A percentile compares a stretch with the other conserved stretches of the same genome.
Conservation (phyloP, 148 eudicot species). For the Silene conica region DNA sequence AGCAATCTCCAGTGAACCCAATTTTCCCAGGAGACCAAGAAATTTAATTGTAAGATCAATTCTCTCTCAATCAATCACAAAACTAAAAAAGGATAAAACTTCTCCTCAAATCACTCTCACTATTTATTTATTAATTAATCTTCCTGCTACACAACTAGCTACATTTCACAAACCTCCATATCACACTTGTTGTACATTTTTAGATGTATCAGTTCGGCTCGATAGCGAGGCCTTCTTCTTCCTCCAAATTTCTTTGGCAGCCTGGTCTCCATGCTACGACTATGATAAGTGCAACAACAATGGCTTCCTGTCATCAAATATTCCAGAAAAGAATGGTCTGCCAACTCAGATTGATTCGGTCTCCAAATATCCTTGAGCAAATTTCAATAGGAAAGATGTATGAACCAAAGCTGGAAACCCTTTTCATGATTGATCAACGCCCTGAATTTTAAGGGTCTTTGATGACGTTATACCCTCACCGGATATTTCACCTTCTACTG, state of each 20-base stretch:
- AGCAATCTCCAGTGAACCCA: too few species aligned
- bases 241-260: neutral
- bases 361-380: neutral
- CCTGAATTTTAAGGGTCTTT: conserved; percentile 32
- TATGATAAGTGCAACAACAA: neutral
- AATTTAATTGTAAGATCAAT: neutral
- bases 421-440: conserved; percentile 23
- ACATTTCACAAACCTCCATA: too few species aligned
- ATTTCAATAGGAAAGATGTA: neutral
- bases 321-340: neutral
- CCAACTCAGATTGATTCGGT: neutral
- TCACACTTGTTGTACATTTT: too few species aligned
- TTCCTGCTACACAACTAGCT: neutral
- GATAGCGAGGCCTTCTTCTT: neutral
- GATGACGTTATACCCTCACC: conserved; percentile 32
- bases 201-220: too few species aligned
- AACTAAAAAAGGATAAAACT: neutral
- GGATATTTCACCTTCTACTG: conserved; percentile 10
- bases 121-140: neutral
- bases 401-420: neutral
- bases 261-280: neutral
- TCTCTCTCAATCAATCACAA: neutral
- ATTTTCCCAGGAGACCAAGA: neutral
- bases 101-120: neutral
- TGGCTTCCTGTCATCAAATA: too few species aligned